Percentiles rank a stretch among this genome's conserved stretches.
Evolutionary conservation across 129 eudicot species (phyloP).

Genomic region (Centrapalus pauciflorus): DNA sequence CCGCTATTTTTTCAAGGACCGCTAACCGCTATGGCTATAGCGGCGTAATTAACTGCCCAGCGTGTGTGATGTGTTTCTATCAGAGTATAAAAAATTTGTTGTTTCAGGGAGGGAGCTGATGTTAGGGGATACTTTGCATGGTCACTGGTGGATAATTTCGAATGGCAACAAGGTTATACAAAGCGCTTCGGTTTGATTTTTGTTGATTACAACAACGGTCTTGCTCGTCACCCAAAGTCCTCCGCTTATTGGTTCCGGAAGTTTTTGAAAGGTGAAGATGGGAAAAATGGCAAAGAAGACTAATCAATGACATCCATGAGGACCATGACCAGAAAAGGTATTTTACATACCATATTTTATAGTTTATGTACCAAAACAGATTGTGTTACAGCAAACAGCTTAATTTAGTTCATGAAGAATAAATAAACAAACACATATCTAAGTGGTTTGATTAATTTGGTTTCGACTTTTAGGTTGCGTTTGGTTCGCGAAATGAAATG

Average conservation of each 20-base stretch:
- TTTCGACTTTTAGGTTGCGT: too few species aligned
- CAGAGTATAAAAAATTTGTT: background rate
- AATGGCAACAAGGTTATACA: constrained; percentile 74
- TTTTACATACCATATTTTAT: background rate
- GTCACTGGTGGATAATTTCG: constrained; percentile 85
- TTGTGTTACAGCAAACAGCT: background rate
- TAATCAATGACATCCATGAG: constrained; percentile 6
- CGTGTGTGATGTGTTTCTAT: too few species aligned
- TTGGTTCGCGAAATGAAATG: too few species aligned
- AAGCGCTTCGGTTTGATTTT: constrained; percentile 63
- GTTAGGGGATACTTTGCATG: constrained; percentile 81
- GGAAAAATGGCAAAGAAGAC: constrained; percentile 48
- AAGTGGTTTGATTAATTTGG: too few species aligned
- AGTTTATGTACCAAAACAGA: background rate
- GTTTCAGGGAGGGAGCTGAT: constrained; percentile 57
- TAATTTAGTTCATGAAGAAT: too few species aligned
- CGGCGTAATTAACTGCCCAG: too few species aligned
- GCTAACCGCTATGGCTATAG: too few species aligned
- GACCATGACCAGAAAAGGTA: background rate
- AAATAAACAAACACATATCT: too few species aligned
- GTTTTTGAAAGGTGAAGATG: constrained; percentile 53
- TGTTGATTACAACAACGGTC: constrained; percentile 61
- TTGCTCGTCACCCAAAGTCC: constrained; percentile 55
- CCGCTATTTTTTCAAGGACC: too few species aligned
- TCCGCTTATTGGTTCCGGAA: constrained; percentile 68